Conservation (phyloP, 177 flowering plant genomes). For the Vitis hybrid region DNA sequence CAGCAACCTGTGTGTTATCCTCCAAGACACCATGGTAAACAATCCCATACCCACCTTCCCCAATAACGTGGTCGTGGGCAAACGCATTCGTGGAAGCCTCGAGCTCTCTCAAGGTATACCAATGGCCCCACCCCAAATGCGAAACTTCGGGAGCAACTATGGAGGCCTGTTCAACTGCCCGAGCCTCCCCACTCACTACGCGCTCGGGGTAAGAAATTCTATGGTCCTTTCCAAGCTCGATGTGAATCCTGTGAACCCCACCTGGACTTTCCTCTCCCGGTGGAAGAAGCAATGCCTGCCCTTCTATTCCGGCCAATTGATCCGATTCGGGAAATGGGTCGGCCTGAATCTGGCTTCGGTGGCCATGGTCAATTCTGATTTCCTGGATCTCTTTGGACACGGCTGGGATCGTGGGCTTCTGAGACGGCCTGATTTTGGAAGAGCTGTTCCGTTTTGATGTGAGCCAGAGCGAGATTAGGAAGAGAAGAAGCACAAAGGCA, state of each 20-base stretch:
- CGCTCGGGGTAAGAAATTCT: slow-evolving; percentile 52
- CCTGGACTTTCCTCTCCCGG: slow-evolving; percentile 45
- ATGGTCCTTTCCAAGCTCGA: slow-evolving; percentile 66
- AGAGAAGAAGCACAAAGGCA: slow-evolving; percentile 39
- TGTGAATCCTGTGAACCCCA: slow-evolving; percentile 48
- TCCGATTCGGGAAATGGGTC: slow-evolving; percentile 50
- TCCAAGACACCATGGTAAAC: slow-evolving; percentile 69
- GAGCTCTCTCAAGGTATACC: slow-evolving; percentile 92
- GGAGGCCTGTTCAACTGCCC: slow-evolving; percentile 36
- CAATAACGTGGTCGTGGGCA: slow-evolving; percentile 71
- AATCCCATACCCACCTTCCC: slow-evolving; percentile 97
- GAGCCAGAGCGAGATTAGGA: slow-evolving; percentile 38
- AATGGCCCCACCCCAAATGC: slow-evolving; percentile 96
- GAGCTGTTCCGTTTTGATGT: slow-evolving; percentile 32
- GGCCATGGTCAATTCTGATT: slow-evolving; percentile 35
- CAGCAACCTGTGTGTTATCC: slow-evolving; percentile 58
- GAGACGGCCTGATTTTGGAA: slow-evolving; percentile 13
- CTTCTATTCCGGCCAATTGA: slow-evolving; percentile 22
- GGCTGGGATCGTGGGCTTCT: slow-evolving; percentile 42
- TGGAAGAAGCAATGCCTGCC: slow-evolving; percentile 34
- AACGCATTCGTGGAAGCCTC: slow-evolving; percentile 69
- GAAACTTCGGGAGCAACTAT: slow-evolving; percentile 72
- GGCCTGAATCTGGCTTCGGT: slow-evolving; percentile 22
- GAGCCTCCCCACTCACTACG: slow-evolving; percentile 43
- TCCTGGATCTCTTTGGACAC: slow-evolving; percentile 71